Base-by-base conservation (phyloP, 345 rosid genomes). In the Dipteronia sinensis region DNA sequence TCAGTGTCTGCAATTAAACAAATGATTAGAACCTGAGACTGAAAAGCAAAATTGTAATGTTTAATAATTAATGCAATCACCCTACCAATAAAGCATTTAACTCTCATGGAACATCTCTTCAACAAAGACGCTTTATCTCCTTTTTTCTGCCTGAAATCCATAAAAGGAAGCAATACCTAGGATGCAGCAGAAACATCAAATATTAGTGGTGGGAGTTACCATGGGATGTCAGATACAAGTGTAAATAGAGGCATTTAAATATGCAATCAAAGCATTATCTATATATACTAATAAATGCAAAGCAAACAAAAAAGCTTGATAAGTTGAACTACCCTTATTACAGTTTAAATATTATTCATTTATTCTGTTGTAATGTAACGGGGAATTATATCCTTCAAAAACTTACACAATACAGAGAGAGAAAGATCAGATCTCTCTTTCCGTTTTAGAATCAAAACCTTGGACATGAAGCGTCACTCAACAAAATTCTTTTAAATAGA, bases 61-160 rank as follows among this genome's bases (percentile, higher is more conserved):
- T 46, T 34, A 63, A 10, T 61, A 61, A 49, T 22, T 19, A 73
- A 66, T 58, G 59, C 42, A 78, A n/a, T 42, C 10, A 71, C 61
- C 83, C 6, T 89, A 93, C 98, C 98, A 27, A 89, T 72, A 80
- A 83, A 89, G 81, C 94, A 90, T 85, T 90, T 93, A 15, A 89
- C 96, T 80, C 96, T 85, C 74, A 66, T 69, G 89, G 87, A 84
- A 78, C 90, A 82, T 88, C 85, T 88, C 84, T 82, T 87, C 85
- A 93, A 76, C 64, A 89, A 59, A 29, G 82, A 83, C 16, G 88
- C 90, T 70, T 73, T 91, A 31, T 76, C 73, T 71, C 96, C 93
- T 80, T 72, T 91, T 75, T 72, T 83, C 69, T 75, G 88, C 76
- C 75, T 83, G 59, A 64, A 79, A 49, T 88, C 83, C 98, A 91